A percentile compares a stretch with the other conserved stretches of the same genome.
Conservation (phyloP, 2,329 filamentous ascomycete genomes). For the Pyrenochaeta sp. region DNA sequence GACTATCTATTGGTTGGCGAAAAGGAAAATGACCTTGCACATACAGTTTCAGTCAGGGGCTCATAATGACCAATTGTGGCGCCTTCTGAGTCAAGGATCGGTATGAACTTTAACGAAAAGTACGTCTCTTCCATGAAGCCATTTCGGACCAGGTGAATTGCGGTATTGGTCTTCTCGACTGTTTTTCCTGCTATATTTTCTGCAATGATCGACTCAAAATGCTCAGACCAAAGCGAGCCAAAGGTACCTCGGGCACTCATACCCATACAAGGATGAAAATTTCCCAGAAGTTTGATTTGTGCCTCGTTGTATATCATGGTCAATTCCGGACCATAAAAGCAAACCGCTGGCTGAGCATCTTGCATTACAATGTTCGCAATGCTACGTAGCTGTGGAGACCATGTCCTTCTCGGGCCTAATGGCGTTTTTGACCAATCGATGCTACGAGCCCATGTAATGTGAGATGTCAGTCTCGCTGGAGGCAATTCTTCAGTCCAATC, state of each 20-base stretch:
- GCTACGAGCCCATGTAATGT: slow-evolving; percentile 55
- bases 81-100: slow-evolving; percentile 74
- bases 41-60: slow-evolving; percentile 78
- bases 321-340: slow-evolving; percentile 59
- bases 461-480: slow-evolving; percentile 14
- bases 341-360: slow-evolving; percentile 62
- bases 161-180: slow-evolving; percentile 67
- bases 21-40: background rate
- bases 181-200: slow-evolving; percentile 32
- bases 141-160: slow-evolving; percentile 73
- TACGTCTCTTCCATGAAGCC: slow-evolving; percentile 78
- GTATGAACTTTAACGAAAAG: slow-evolving; percentile 81
- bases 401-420: slow-evolving; percentile 75
- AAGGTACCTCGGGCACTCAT: slow-evolving; percentile 68
- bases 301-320: slow-evolving; percentile 51
- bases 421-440: slow-evolving; percentile 76
- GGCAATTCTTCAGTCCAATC: slow-evolving; percentile 27
- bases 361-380: slow-evolving; percentile 81
- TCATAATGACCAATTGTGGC: slow-evolving; percentile 77
- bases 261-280: slow-evolving; percentile 66
- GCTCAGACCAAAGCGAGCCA: slow-evolving; percentile 67
- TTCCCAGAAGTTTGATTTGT: slow-evolving; percentile 41
- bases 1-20: too few species aligned
- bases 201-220: slow-evolving; percentile 33
- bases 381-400: slow-evolving; percentile 73